phyloP scores from a whole-genome alignment of 2,329 filamentous ascomycete species.

The Xylariomycetidae sp. region DNA sequence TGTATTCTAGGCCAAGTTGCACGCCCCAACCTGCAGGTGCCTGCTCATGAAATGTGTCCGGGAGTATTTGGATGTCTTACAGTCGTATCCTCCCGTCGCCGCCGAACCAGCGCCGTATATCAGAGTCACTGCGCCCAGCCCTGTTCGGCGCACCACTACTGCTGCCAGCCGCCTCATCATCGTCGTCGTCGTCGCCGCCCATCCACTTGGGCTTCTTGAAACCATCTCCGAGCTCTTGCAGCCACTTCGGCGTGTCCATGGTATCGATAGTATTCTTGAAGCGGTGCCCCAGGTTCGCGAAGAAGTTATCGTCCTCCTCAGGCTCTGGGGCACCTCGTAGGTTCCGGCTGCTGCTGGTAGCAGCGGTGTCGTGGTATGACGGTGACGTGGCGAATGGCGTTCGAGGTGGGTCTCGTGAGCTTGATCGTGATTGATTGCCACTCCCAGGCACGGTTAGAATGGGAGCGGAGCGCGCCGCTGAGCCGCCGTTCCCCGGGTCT shows the following conservation, averaged over 20 bases:
- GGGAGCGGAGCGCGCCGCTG: conserved; percentile 33
- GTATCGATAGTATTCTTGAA: conserved; percentile 90
- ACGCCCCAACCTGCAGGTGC: too few species aligned
- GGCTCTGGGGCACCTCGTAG: conserved; percentile 35
- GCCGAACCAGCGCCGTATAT: conserved; percentile 55
- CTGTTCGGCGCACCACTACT: conserved; percentile 20
- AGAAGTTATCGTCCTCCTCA: conserved; percentile 74
- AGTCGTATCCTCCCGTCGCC: conserved; percentile 35
- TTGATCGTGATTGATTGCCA: conserved; percentile 25
- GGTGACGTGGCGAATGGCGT: conserved; percentile 40
- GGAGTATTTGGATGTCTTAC: conserved; percentile 8
- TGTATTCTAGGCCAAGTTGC: too few species aligned
- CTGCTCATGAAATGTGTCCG: conserved; percentile 2
- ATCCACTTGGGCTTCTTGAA: conserved; percentile 81
- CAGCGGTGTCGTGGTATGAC: conserved; percentile 24
- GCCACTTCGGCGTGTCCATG: conserved; percentile 74
- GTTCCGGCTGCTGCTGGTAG: conserved; percentile 24
- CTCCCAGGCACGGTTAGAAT: conserved; percentile 41
- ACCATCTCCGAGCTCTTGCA: conserved; percentile 61
- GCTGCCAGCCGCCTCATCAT: conserved; percentile 38
- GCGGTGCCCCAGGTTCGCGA: conserved; percentile 74
- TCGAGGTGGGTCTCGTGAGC: conserved; percentile 29
- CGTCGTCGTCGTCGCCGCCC: conserved; percentile 48
- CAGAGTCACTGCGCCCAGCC: conserved; percentile 26
- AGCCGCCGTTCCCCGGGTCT: conserved; percentile 34